These are phyloP conservation scores for Colletotrichum viniferum DNA, from an alignment of 2,329 filamentous ascomycete genomes.

Conservation along the genomic window DNA sequence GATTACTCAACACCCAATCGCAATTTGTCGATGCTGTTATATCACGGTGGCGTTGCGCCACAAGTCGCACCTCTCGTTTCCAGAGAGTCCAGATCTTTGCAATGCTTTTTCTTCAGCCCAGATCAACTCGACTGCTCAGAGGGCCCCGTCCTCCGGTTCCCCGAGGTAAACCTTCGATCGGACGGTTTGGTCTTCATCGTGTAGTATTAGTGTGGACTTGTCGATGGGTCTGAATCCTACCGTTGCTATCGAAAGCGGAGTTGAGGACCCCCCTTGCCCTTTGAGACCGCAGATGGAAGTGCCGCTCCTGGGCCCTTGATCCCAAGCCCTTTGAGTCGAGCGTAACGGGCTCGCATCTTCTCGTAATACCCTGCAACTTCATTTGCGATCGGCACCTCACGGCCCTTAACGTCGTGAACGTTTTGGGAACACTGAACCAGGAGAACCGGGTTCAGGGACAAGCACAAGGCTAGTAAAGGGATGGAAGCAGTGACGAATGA, in stretches of 20 bases:
- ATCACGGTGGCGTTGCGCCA: neutral
- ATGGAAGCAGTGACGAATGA: neutral
- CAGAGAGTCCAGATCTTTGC: neutral
- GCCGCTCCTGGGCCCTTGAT: neutral
- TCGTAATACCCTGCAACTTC: neutral
- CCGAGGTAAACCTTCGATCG: neutral
- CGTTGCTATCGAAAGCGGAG: neutral
- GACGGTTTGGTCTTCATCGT: neutral
- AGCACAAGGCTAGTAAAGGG: neutral
- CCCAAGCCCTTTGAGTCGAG: neutral
- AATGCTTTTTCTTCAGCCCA: neutral
- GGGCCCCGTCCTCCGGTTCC: neutral
- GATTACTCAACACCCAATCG: neutral
- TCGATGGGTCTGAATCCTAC: neutral
- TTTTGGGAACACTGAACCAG: neutral
- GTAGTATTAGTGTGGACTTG: neutral
- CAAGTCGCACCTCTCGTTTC: neutral
- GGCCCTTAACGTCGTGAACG: neutral
- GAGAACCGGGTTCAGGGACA: neutral
- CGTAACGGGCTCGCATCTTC: neutral
- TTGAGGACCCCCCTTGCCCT: neutral
- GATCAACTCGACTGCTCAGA: neutral
- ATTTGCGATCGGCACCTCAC: neutral
- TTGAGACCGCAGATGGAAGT: neutral
- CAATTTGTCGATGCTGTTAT: neutral